phyloP scores from a whole-genome alignment of 768 basidiomycete genomes.

The Mycena rebaudengoi region DNA sequence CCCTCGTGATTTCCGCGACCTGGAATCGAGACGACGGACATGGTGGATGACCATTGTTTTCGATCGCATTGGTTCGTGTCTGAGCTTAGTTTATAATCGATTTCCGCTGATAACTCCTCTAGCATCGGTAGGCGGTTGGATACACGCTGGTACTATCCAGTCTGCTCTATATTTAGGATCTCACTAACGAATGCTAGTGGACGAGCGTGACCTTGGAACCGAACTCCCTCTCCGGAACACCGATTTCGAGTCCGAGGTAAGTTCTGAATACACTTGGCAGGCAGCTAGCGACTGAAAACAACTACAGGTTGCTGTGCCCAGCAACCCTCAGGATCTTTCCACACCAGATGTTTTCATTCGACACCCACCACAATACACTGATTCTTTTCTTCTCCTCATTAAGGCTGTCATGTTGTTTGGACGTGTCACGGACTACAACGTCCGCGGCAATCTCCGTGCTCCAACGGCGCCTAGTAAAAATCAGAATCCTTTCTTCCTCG shows the following conservation, averaged over 20 bases:
- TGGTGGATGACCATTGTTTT: conserved; percentile 95
- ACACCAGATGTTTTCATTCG: conserved; percentile 70
- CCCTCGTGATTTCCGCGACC: conserved; percentile 76
- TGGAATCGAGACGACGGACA: conserved; percentile 81
- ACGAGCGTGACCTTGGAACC: conserved; percentile 85
- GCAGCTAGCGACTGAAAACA: neutral
- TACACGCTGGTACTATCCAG: conserved; percentile 60
- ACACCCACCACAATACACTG: conserved; percentile 81
- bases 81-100: conserved; percentile 28
- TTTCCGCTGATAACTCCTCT: neutral
- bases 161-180: neutral
- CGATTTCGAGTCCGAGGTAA: conserved; percentile 81
- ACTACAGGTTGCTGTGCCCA: conserved; percentile 63
- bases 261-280: conserved; percentile 25
- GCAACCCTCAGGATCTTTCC: conserved; percentile 79
- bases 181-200: conserved; percentile 47
- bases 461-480: conserved; percentile 73
- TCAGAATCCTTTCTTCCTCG: conserved; percentile 74
- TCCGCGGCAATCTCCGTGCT: conserved; percentile 74
- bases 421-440: conserved; percentile 85
- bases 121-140: conserved; percentile 83
- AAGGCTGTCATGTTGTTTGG: conserved; percentile 89
- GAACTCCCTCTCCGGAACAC: conserved; percentile 79
- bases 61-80: conserved; percentile 69
- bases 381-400: conserved; percentile 82